Base-by-base conservation (phyloP, 2,329 filamentous ascomycete genomes). In the Penicillium sp. region DNA sequence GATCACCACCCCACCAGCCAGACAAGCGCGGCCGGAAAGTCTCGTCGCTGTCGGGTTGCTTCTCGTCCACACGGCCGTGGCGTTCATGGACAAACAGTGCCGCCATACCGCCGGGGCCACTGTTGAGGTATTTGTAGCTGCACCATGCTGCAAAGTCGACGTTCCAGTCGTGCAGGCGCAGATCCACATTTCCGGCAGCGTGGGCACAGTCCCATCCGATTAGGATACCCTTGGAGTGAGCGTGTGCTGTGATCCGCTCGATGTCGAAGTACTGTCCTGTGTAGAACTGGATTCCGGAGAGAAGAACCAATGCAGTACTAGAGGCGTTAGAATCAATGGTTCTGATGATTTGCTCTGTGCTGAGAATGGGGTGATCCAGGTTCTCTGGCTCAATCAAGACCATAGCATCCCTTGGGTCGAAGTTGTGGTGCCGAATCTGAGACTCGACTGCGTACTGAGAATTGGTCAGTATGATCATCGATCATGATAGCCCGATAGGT, bases 121-220 rank as follows among this genome's bases (percentile, higher is more conserved):
- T 82, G 64, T 95, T 95, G 65, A 95, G 79, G 71, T 95, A 95
- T 72, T 95, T 95, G 77, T 95, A 95, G 14, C 85, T 90, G 69
- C 89, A 95, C 89, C 89, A 95, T 44, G 80, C 87, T 13, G 90
- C 89, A 60, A 95, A 95, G 66, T 95, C 89, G 27, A 94, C 88
- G 56, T 86, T 78, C 89, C 89, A 95, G 58, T 91, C 87, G 67
- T 95, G 89, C 16, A 95, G 76, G 47, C 76, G 70, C 14, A 95
- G 69, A 32, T 86, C 82, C 1, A 94, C 86, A 62, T 95, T 95
- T 26, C 89, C 89, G 18, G 80, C 86, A 0, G 88, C 87, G 66
- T 95, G 89, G 0, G 89, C 89, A 22, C 93, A 81, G 64, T 95
- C 89, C 89, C 89, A 95, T 22, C 89, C 88, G 4, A 93, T 82